These are phyloP conservation scores for Mesembryanthemum crystallinum DNA, from an alignment of 148 eudicot species.

Conservation along the genomic window DNA sequence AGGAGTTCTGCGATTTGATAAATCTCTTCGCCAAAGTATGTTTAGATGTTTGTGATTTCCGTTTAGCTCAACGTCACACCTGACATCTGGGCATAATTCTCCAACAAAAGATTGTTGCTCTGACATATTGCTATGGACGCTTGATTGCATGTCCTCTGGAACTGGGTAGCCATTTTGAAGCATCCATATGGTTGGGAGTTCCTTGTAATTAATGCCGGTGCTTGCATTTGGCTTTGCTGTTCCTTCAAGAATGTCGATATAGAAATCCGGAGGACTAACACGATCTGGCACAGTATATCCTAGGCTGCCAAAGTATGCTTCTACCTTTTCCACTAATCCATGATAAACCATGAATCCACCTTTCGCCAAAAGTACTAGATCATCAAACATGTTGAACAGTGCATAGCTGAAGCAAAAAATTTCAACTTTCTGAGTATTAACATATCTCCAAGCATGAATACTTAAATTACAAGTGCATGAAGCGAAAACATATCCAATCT, in stretches of 20 bases:
- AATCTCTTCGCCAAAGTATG: conserved; percentile 14
- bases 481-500: no score
- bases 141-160: conserved; percentile 21
- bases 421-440: no score
- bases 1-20: conserved; percentile 26
- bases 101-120: not conserved
- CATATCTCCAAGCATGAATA: no score
- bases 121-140: not conserved
- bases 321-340: conserved; percentile 19
- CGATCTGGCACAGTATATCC: conserved; percentile 25
- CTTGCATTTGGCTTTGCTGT: not conserved
- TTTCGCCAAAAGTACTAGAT: conserved; percentile 23
- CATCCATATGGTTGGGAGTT: conserved; percentile 27
- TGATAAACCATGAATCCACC: conserved; percentile 27
- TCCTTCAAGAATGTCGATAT: conserved; percentile 29
- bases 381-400: conserved; percentile 30
- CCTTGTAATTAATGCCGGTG: conserved; percentile 1
- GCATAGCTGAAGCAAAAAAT: conserved; percentile 22
- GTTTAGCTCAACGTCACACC: conserved; percentile 6
- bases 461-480: no score
- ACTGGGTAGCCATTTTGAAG: conserved; percentile 26
- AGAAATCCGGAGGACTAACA: conserved; percentile 25
- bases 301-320: conserved; percentile 19
- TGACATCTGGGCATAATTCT: conserved; percentile 14
- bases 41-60: not conserved